Evolutionary conservation across 257 asterid species (phyloP).

Genomic region (Rhazya stricta): DNA sequence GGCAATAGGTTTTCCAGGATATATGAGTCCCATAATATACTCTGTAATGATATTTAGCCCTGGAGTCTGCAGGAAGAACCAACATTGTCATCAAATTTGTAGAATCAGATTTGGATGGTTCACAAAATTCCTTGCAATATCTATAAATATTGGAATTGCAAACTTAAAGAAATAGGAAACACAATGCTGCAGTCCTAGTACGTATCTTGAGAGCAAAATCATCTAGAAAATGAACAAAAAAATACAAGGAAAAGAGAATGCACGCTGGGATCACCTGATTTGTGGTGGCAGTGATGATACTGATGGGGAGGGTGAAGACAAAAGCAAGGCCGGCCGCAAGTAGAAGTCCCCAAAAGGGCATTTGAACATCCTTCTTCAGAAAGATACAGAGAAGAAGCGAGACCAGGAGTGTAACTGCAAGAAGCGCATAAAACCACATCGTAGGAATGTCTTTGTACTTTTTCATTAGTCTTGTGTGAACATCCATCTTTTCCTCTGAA

Average conservation of each 20-base stretch:
- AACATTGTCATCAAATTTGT: not conserved
- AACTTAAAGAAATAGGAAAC: not conserved
- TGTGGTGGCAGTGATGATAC: slow-evolving; percentile 74
- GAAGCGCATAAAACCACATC: slow-evolving; percentile 70
- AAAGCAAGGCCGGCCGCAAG: slow-evolving; percentile 52
- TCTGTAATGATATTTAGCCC: slow-evolving; percentile 68
- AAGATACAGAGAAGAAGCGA: slow-evolving; percentile 50
- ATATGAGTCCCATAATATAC: slow-evolving; percentile 61
- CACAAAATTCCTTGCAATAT: not conserved
- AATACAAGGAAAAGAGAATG: not conserved
- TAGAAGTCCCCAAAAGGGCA: slow-evolving; percentile 70
- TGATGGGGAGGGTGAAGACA: slow-evolving; percentile 56
- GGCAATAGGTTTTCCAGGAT: slow-evolving; percentile 77
- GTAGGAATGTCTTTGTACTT: slow-evolving; percentile 60
- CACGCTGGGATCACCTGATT: slow-evolving; percentile 48
- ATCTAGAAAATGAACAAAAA: not conserved
- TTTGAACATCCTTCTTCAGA: slow-evolving; percentile 49
- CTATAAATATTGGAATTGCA: not conserved
- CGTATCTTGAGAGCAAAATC: not conserved
- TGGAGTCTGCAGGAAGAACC: slow-evolving; percentile 38
- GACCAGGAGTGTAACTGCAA: slow-evolving; percentile 33
- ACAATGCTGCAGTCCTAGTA: not conserved
- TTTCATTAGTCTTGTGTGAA: slow-evolving; percentile 62
- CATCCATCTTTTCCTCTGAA: slow-evolving; percentile 46
- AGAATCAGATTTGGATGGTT: not conserved